Conservation (phyloP, 352 stramenopile genomes). For the Lagenidium sp. region DNA sequence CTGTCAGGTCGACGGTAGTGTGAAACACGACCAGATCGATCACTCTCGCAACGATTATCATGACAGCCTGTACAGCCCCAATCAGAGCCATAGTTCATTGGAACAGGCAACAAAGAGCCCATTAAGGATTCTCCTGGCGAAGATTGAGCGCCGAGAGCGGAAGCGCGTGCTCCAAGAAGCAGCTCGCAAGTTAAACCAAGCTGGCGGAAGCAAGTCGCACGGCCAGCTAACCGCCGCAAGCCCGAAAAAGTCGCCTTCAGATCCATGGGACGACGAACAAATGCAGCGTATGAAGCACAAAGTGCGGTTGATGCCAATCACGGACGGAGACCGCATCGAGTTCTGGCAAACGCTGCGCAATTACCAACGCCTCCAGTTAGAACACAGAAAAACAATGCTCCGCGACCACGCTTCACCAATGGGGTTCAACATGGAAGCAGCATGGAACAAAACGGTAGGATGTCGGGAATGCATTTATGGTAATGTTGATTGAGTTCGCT, state of each 20-base stretch:
- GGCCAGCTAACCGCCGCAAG: not conserved
- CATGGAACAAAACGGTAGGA: slow-evolving; percentile 37
- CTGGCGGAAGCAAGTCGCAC: not conserved
- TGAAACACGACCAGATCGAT: too few species aligned
- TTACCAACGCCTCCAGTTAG: slow-evolving; percentile 31
- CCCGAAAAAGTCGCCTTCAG: not conserved
- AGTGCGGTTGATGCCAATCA: slow-evolving; percentile 25
- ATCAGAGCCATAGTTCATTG: not conserved
- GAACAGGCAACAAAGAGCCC: not conserved
- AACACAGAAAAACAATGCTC: slow-evolving; percentile 18
- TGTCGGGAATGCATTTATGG: too few species aligned
- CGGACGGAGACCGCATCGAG: slow-evolving; percentile 20
- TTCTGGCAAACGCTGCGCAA: slow-evolving; percentile 38
- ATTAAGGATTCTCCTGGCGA: too few species aligned
- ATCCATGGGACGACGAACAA: slow-evolving; percentile 19
- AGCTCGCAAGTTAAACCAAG: too few species aligned
- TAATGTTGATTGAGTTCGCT: not conserved
- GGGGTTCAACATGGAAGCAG: slow-evolving; percentile 48
- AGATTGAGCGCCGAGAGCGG: too few species aligned
- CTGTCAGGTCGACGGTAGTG: too few species aligned
- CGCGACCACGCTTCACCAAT: slow-evolving; percentile 29
- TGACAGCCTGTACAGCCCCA: too few species aligned
- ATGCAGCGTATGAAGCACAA: slow-evolving; percentile 38
- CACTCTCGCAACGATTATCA: too few species aligned
- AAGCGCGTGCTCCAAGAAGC: too few species aligned